Evolutionary conservation across 2,329 filamentous ascomycete genomes (phyloP), one percentile per base, ranked within the genome.

Genomic region (Zopfia rhizophila): DNA sequence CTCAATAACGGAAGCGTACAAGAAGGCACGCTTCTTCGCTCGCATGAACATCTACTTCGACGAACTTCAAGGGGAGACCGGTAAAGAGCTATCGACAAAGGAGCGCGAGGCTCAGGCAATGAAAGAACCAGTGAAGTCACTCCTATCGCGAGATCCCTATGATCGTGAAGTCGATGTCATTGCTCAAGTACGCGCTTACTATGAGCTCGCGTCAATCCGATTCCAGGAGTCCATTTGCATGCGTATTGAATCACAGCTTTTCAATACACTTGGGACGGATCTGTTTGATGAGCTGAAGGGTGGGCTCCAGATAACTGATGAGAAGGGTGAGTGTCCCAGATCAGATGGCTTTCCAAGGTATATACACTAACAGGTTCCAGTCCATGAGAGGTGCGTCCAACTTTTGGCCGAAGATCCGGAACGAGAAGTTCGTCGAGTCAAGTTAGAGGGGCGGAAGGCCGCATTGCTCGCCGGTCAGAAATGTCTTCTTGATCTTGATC

Each of bases 121-220:
- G 13, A 66, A 71, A 4, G 49, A 63, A 2, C 43, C 38, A 2
- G 58, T 58, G 30, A 52, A 49, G 5, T 23, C 29, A 1, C 35
- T 66, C 18, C 72, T 90, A 8, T 79, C 78, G 0, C 65, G 73
- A 0, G 88, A 91, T 56, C 74, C 77, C 0, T 90, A 83, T 55
- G 63, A 75, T 1, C 68, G 72, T 0, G 87, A 90, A 60, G 68
- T 91, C 1, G 75, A 79, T 7, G 82, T 88, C 0, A 81, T 88
- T 0, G 78, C 84, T 0, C 83, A 84, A 3, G 78, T 89, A 31
- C 76, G 86, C 0, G 86, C 82, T 0, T 91, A 91, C 65, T 91
- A 91, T 61, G 77, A 82, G 33, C 80, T 87, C 4, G 87, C 88
- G 0, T 81, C 83, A 0, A 72, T 78, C 23, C 80, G 87, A 1